Conservation (phyloP, 495 filamentous ascomycete genomes). For the Annulohypoxylon maeteangense region DNA sequence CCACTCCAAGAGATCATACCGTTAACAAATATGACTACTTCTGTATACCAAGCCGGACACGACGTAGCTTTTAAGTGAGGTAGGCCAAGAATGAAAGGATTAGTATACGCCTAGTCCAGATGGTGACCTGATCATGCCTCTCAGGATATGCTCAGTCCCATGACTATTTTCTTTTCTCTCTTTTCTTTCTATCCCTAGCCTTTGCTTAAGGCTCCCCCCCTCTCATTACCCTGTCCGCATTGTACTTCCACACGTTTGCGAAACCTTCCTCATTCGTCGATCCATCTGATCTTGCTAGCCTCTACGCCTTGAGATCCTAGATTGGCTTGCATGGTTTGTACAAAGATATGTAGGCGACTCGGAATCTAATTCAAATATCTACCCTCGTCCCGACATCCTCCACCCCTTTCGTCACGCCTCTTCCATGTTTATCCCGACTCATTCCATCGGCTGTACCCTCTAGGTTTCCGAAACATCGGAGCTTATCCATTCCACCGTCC, state of each 20-base stretch:
- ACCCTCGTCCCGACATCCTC: slow-evolving; percentile 29
- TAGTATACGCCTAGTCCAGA: slow-evolving; percentile 19
- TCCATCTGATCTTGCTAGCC: slow-evolving; percentile 43
- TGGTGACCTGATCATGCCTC: slow-evolving; percentile 38
- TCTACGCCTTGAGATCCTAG: slow-evolving; percentile 32
- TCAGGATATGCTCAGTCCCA: slow-evolving; percentile 34
- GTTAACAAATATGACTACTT: slow-evolving; percentile 2
- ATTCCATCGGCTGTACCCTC: slow-evolving; percentile 21
- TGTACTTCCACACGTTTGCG: slow-evolving; percentile 36
- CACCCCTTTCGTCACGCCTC: slow-evolving; percentile 16
- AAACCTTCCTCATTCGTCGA: slow-evolving; percentile 51
- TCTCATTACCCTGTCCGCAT: slow-evolving; percentile 38
- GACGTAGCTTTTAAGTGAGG: slow-evolving; percentile 30
- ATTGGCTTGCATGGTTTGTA: slow-evolving; percentile 33
- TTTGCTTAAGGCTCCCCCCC: slow-evolving; percentile 29
- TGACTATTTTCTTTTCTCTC: slow-evolving; percentile 42
- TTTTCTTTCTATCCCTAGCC: slow-evolving; percentile 23
- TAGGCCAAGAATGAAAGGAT: slow-evolving; percentile 37
- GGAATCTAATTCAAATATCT: slow-evolving; percentile 43
- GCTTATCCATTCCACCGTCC: slow-evolving; percentile 27
- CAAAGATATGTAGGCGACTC: slow-evolving; percentile 26
- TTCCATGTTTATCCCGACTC: slow-evolving; percentile 30
- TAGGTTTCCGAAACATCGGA: slow-evolving; percentile 36
- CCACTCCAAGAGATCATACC: slow-evolving; percentile 19
- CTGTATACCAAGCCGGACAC: slow-evolving; percentile 11